Conservation (phyloP, 306 rosid genomes). For the Cucurbita maxima region DNA sequence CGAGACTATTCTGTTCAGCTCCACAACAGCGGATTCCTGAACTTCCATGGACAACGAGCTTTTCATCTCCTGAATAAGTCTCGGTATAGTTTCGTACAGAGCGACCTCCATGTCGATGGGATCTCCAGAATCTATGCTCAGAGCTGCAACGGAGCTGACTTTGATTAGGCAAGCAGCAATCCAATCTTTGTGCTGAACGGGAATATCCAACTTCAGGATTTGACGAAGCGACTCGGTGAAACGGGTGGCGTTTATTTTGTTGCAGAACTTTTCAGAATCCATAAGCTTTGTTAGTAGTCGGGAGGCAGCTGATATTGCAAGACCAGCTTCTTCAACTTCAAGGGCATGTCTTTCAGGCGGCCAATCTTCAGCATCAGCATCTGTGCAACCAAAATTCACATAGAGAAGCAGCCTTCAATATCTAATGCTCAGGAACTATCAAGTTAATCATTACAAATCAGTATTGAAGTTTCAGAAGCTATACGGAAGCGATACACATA, state of each 20-base stretch:
- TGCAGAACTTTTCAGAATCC: conserved; percentile 25
- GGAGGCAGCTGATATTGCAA: conserved; percentile 75
- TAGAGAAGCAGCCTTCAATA: conserved; percentile 4
- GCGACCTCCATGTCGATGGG: conserved; percentile 64
- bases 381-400: conserved; percentile 15
- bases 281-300: conserved; percentile 58
- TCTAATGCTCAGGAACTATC: background rate
- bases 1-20: conserved; percentile 64
- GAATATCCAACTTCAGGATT: conserved; percentile 51
- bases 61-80: conserved; percentile 58
- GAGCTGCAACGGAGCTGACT: conserved; percentile 42
- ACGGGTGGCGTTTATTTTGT: conserved; percentile 26
- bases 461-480: background rate
- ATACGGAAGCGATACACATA: background rate
- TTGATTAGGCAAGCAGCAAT: conserved; percentile 72
- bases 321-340: conserved; percentile 79
- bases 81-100: conserved; percentile 62
- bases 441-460: background rate
- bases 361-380: conserved; percentile 39
- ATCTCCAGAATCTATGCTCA: conserved; percentile 10
- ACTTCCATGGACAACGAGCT: conserved; percentile 36
- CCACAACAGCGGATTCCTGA: conserved; percentile 57
- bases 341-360: conserved; percentile 42
- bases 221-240: conserved; percentile 42
- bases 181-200: conserved; percentile 61